A percentile compares a stretch with the other conserved stretches of the same genome.
phyloP scores from a whole-genome alignment of 2,329 filamentous ascomycete species.

The Nemania sp. region DNA sequence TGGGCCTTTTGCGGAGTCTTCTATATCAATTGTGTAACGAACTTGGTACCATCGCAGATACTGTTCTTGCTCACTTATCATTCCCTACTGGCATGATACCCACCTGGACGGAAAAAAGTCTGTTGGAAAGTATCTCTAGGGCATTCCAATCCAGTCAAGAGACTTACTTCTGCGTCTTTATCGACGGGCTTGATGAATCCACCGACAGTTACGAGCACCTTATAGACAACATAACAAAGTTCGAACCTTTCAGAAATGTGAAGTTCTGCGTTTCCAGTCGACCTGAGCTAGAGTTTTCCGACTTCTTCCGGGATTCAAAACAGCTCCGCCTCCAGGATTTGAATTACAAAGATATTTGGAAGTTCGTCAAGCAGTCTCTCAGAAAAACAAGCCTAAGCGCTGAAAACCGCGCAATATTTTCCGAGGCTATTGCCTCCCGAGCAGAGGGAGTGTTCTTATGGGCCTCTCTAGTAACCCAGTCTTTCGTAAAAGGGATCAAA shows the following conservation, averaged over 20 bases:
- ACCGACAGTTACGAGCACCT: conserved; percentile 1
- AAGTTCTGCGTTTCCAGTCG: conserved; percentile 21
- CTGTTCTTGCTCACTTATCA: background rate
- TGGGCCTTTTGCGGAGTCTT: conserved; percentile 21
- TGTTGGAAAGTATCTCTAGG: background rate
- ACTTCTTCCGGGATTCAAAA: background rate
- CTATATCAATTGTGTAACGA: conserved; percentile 15
- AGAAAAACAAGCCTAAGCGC: background rate
- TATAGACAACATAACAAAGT: background rate
- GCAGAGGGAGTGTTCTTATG: conserved; percentile 19
- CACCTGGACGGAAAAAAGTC: conserved; percentile 12
- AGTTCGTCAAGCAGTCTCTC: conserved; percentile 3
- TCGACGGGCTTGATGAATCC: conserved; percentile 22
- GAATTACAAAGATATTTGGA: conserved; percentile 6
- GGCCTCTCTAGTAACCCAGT: conserved; percentile 16
- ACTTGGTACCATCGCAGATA: background rate
- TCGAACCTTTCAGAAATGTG: background rate
- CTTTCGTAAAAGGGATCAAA: conserved; percentile 1
- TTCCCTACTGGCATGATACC: background rate
- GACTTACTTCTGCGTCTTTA: conserved; percentile 17
- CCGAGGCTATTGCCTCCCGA: background rate
- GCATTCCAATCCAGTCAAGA: background rate
- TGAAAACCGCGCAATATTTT: background rate
- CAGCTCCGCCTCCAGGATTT: conserved; percentile 17
- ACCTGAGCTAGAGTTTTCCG: conserved; percentile 1